phyloP scores from a whole-genome alignment of 352 stramenopile genomes.

The Pseudoperonospora humuli region DNA sequence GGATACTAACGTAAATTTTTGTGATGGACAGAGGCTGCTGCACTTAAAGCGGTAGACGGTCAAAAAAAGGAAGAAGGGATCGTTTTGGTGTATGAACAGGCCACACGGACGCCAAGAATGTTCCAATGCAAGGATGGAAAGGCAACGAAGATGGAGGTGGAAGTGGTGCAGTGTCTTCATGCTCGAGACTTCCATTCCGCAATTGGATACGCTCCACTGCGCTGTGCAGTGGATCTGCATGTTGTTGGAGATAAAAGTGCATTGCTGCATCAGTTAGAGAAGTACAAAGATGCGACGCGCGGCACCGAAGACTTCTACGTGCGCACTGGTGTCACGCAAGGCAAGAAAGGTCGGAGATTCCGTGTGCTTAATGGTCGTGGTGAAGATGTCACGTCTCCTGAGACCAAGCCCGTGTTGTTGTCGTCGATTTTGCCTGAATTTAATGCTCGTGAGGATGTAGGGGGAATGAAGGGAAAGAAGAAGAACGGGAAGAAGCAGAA shows the following conservation, averaged over 20 bases:
- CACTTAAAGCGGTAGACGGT: slow-evolving; percentile 1
- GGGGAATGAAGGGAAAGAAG: slow-evolving; percentile 14
- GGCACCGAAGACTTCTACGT: slow-evolving; percentile 27
- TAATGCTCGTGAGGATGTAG: slow-evolving; percentile 6
- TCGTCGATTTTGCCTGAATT: slow-evolving; percentile 6
- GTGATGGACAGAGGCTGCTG: slow-evolving; percentile 6
- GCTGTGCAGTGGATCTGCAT: slow-evolving; percentile 32
- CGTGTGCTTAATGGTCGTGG: slow-evolving; percentile 29
- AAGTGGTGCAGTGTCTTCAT: slow-evolving; percentile 36
- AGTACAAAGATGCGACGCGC: slow-evolving; percentile 21
- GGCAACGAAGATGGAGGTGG: slow-evolving; percentile 11
- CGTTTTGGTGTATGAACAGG: slow-evolving; percentile 21
- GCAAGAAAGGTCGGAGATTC: slow-evolving; percentile 16
- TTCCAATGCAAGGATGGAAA: slow-evolving; percentile 13
- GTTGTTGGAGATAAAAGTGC: slow-evolving; percentile 7
- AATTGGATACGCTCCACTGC: slow-evolving; percentile 27
- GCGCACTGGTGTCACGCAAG: slow-evolving; percentile 17
- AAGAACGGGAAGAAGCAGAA: slow-evolving; percentile 27
- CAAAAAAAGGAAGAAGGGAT: neutral
- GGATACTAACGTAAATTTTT: neutral
- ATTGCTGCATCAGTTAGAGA: slow-evolving; percentile 20
- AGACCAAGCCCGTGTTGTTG: slow-evolving; percentile 4
- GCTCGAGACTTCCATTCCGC: slow-evolving; percentile 38
- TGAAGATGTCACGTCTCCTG: slow-evolving; percentile 10
- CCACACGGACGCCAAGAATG: slow-evolving; percentile 6